phyloP scores from a whole-genome alignment of 108 stramenopile species.

The Nitzschia sp. region DNA sequence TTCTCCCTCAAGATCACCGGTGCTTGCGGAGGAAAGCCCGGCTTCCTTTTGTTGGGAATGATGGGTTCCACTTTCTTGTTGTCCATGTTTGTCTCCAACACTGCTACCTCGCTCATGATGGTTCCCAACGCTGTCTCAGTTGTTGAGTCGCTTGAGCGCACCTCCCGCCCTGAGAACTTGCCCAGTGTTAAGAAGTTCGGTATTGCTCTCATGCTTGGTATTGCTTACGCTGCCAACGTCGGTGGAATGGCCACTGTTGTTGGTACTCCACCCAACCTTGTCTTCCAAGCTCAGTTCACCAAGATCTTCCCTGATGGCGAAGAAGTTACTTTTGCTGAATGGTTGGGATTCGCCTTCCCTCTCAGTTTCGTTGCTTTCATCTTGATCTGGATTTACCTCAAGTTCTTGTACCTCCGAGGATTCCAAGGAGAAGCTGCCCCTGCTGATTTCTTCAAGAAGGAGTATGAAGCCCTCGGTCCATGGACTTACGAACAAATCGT shows the following conservation, averaged over 20 bases:
- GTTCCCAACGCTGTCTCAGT: conserved; percentile 17
- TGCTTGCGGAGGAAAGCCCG: conserved; percentile 7
- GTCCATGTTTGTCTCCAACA: conserved; percentile 27
- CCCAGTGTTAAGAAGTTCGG: not conserved
- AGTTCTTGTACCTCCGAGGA: conserved; percentile 10
- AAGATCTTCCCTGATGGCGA: conserved; percentile 19
- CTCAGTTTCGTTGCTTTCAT: conserved; percentile 1
- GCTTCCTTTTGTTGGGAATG: conserved; percentile 7
- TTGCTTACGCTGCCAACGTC: conserved; percentile 19
- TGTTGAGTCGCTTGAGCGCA: not conserved
- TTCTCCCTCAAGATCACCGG: conserved; percentile 18
- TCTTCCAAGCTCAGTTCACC: conserved; percentile 10
- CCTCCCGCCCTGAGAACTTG: not conserved
- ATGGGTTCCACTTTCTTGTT: conserved; percentile 20
- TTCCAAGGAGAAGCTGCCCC: not conserved
- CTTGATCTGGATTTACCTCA: conserved; percentile 15
- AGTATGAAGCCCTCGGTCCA: conserved; percentile 10
- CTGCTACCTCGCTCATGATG: conserved; percentile 20
- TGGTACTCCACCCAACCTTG: conserved; percentile 21
- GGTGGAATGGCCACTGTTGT: conserved; percentile 23
- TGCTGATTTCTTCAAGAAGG: conserved; percentile 11
- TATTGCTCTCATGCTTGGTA: conserved; percentile 10
- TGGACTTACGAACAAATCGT: conserved; percentile 11
- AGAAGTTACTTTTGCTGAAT: conserved; percentile 14
- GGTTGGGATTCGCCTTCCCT: conserved; percentile 26